These are phyloP conservation scores for Trametopsis cervina DNA, from an alignment of 768 basidiomycete species.

Conservation along the genomic window DNA sequence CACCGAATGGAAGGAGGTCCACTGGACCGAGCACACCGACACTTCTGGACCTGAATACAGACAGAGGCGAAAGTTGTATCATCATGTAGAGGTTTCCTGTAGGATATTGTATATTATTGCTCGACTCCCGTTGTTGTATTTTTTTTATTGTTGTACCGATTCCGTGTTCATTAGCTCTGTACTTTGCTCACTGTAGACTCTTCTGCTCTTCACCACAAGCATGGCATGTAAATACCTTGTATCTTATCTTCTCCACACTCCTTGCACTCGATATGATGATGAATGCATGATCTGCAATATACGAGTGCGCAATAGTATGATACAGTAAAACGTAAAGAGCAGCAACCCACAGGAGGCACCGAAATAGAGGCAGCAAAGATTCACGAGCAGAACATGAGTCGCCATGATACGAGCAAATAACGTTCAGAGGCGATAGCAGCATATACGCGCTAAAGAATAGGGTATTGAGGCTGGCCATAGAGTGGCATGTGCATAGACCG, in stretches of 20 bases:
- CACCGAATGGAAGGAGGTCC: conserved; percentile 41
- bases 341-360: too few relatives aligned
- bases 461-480: not conserved
- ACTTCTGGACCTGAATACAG: conserved; percentile 29
- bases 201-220: not conserved
- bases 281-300: too few relatives aligned
- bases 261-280: too few relatives aligned
- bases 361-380: too few relatives aligned
- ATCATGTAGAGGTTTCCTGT: conserved; percentile 43
- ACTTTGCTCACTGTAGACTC: not conserved
- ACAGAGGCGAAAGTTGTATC: conserved; percentile 52
- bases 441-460: not conserved
- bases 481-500: conserved; percentile 10
- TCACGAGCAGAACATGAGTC: not conserved
- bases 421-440: too few relatives aligned
- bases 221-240: too few relatives aligned
- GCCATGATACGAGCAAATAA: too few relatives aligned
- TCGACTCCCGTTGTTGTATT: conserved; percentile 1
- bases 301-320: too few relatives aligned
- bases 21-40: conserved; percentile 47
- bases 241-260: too few relatives aligned
- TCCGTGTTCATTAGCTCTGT: not conserved
- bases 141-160: too few relatives aligned
- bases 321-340: too few relatives aligned
- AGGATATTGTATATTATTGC: conserved; percentile 6